These are phyloP conservation scores for Lipomyces yamadae DNA, from an alignment of 805 yeast genomes.

Conservation along the genomic window DNA sequence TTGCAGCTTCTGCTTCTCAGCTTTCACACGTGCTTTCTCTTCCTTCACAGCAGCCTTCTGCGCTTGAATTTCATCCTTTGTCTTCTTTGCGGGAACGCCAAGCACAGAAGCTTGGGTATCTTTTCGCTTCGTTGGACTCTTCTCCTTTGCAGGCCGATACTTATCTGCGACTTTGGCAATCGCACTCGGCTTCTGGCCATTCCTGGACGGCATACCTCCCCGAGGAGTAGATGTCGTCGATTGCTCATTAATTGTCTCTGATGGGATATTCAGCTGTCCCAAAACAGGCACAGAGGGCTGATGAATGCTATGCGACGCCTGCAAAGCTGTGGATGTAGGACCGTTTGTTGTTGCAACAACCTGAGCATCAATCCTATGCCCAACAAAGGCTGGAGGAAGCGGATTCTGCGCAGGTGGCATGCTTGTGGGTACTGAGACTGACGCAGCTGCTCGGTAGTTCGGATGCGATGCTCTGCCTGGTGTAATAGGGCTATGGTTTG, in stretches of 20 bases:
- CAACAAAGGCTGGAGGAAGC: background rate
- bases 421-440: background rate
- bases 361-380: background rate
- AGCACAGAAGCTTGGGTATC: background rate
- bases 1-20: conserved; percentile 20
- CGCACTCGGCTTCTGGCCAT: background rate
- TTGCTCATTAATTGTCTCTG: background rate
- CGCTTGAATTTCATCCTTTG: conserved; percentile 19
- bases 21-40: conserved; percentile 19
- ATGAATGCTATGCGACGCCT: background rate
- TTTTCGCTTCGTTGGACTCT: background rate
- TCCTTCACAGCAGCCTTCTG: conserved; percentile 16
- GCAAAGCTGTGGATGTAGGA: background rate
- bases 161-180: background rate
- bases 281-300: background rate
- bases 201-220: background rate
- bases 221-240: background rate
- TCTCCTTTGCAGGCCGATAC: background rate
- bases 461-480: background rate
- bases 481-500: conserved; percentile 6
- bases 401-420: background rate
- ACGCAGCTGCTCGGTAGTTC: background rate
- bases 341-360: background rate
- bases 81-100: conserved; percentile 9
- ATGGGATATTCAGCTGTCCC: background rate